A percentile compares a stretch with the other conserved stretches of the same genome.
These are phyloP conservation scores for Chrysoporthe puriensis DNA, from an alignment of 2,329 filamentous ascomycete genomes.

Conservation along the genomic window DNA sequence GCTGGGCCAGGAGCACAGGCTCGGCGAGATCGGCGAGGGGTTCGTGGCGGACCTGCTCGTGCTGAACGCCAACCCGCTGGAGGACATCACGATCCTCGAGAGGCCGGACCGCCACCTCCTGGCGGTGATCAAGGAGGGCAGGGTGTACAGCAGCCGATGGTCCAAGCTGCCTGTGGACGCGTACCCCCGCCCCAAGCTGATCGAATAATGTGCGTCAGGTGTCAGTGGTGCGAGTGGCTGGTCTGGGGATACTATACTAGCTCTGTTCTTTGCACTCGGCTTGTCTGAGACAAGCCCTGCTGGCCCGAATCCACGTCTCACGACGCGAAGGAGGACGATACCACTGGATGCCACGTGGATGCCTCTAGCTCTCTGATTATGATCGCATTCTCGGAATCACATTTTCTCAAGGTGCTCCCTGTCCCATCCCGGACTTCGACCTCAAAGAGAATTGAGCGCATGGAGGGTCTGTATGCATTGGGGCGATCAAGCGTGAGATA, in stretches of 20 bases:
- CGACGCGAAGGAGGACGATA: too few relatives aligned
- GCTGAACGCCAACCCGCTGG: conserved; percentile 52
- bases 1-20: conserved; percentile 44
- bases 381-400: too few relatives aligned
- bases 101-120: conserved; percentile 48
- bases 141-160: conserved; percentile 38
- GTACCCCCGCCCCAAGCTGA: not conserved
- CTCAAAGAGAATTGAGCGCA: too few relatives aligned
- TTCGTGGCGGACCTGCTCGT: conserved; percentile 54
- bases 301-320: too few relatives aligned
- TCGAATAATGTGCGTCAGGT: conserved; percentile 6
- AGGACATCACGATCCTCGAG: conserved; percentile 53
- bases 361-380: too few relatives aligned
- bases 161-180: conserved; percentile 24
- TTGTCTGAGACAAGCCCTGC: too few relatives aligned
- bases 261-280: not conserved
- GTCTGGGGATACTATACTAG: not conserved
- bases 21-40: conserved; percentile 52
- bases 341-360: too few relatives aligned
- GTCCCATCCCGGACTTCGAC: too few relatives aligned
- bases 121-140: conserved; percentile 55
- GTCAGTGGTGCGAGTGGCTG: not conserved
- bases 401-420: too few relatives aligned
- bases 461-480: too few relatives aligned
- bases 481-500: too few relatives aligned